Evolutionary conservation across 495 filamentous ascomycete genomes (phyloP).

Genomic region (Hyaloscypha bicolor): DNA sequence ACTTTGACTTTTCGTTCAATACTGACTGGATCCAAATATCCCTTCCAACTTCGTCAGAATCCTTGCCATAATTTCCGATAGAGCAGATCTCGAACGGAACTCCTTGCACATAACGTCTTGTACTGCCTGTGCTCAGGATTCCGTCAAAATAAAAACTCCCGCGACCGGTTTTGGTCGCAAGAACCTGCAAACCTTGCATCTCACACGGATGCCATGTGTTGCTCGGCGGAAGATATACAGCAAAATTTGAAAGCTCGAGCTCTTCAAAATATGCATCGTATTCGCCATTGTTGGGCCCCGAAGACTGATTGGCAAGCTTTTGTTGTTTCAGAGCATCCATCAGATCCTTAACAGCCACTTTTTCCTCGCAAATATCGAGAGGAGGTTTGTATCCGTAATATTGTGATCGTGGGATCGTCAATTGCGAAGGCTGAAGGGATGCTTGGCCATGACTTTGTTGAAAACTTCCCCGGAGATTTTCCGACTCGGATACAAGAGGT

Average conservation of each 20-base stretch:
- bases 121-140: conserved; percentile 48
- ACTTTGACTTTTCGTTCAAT: conserved; percentile 32
- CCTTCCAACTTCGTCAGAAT: conserved; percentile 45
- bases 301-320: background rate
- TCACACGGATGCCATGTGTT: conserved; percentile 41
- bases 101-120: conserved; percentile 48
- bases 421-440: background rate
- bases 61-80: conserved; percentile 64
- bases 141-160: conserved; percentile 59
- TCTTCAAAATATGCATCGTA: conserved; percentile 11
- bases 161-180: conserved; percentile 37
- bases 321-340: background rate
- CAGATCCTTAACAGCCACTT: conserved; percentile 1
- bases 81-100: conserved; percentile 60
- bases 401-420: conserved; percentile 41
- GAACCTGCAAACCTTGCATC: conserved; percentile 53
- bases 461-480: background rate
- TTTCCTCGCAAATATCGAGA: conserved; percentile 3
- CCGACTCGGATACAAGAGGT: background rate
- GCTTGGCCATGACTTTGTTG: background rate
- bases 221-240: conserved; percentile 29
- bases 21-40: conserved; percentile 66
- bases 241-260: conserved; percentile 19
- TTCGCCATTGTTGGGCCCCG: background rate
- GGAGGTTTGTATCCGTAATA: conserved; percentile 34